Evolutionary conservation across 1,284 basidiomycete genomes (phyloP).

Genomic region (Coniophora puteana): DNA sequence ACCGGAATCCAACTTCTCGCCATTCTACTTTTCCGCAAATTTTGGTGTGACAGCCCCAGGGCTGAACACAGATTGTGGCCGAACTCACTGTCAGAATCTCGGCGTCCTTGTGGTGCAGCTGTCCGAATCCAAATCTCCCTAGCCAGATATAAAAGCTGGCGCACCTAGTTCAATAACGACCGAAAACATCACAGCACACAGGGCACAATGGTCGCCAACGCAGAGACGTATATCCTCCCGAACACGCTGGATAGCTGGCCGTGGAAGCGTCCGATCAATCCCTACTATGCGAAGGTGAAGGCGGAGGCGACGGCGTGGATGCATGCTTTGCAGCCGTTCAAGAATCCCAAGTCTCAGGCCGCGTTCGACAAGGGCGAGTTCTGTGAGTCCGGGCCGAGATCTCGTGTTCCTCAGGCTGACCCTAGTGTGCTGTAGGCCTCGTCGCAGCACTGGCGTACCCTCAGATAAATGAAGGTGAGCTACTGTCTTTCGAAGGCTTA

Average conservation of each 20-base stretch:
- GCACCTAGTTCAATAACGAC: no score
- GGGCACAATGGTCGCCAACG: neutral
- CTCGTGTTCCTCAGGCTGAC: neutral
- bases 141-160: no score
- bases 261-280: neutral
- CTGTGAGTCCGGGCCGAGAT: neutral
- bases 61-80: no score
- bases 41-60: no score
- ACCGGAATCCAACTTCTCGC: no score
- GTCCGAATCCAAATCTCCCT: no score
- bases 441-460: neutral
- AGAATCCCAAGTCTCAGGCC: neutral
- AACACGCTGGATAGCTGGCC: neutral
- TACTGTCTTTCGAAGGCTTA: neutral
- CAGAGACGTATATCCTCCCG: neutral
- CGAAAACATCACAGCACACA: no score
- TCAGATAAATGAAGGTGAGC: neutral
- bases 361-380: neutral
- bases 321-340: conserved; percentile 8
- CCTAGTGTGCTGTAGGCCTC: neutral
- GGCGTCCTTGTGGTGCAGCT: no score
- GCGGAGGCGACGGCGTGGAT: neutral
- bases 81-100: no score
- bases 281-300: neutral
- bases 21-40: no score